Conservation (phyloP, 148 eudicot genomes). For the Vaccinium darrowii region DNA sequence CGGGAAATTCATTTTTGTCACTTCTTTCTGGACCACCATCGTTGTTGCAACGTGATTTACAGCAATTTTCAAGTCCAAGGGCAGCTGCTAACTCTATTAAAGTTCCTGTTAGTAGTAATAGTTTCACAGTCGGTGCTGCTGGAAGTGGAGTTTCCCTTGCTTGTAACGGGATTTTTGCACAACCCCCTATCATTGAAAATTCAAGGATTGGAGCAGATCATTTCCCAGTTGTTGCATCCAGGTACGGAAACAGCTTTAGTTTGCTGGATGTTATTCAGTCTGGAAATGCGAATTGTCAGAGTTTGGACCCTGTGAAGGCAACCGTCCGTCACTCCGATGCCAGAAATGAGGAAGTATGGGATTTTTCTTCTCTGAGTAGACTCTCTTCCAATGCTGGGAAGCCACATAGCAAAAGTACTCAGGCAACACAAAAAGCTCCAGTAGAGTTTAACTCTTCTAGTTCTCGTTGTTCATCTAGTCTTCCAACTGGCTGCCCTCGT, state of each 20-base stretch:
- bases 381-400: slow-evolving; percentile 27
- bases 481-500: slow-evolving; percentile 45
- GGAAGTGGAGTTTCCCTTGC: slow-evolving; percentile 26
- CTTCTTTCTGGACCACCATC: slow-evolving; percentile 44
- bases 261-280: slow-evolving; percentile 29
- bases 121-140: slow-evolving; percentile 20
- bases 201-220: slow-evolving; percentile 23
- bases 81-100: slow-evolving; percentile 19
- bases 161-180: slow-evolving; percentile 25
- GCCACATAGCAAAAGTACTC: slow-evolving; percentile 21
- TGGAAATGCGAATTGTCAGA: slow-evolving; percentile 19
- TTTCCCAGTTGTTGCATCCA: slow-evolving; percentile 27
- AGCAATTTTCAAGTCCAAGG: slow-evolving; percentile 28
- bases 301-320: slow-evolving; percentile 22
- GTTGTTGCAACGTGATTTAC: slow-evolving; percentile 30
- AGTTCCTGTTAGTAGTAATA: slow-evolving; percentile 19
- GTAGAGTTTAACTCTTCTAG: slow-evolving; percentile 23
- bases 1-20: slow-evolving; percentile 40
- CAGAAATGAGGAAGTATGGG: slow-evolving; percentile 26
- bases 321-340: slow-evolving; percentile 22
- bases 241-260: slow-evolving; percentile 22
- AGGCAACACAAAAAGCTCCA: slow-evolving; percentile 24
- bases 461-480: slow-evolving; percentile 21
- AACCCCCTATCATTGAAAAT: slow-evolving; percentile 28
- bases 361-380: slow-evolving; percentile 22